These are phyloP conservation scores for Achaetomiella virescens DNA, from an alignment of 495 filamentous ascomycete genomes.

Conservation along the genomic window DNA sequence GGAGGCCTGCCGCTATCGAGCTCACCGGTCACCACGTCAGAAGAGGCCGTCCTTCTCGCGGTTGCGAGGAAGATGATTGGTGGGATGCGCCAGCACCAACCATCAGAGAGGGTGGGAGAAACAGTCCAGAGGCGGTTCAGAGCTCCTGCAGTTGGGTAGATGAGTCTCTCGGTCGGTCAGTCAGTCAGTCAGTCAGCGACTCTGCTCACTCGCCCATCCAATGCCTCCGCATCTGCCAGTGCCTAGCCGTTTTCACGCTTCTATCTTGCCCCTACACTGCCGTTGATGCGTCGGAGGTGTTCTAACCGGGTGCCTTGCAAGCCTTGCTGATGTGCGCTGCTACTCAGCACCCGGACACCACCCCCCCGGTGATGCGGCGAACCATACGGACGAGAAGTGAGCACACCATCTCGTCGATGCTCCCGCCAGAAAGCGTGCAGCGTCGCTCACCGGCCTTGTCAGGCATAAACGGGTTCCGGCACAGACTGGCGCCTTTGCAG, in stretches of 20 bases:
- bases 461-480: slow-evolving; percentile 10
- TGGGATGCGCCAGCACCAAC: slow-evolving; percentile 14
- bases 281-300: background rate
- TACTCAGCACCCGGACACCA: slow-evolving; percentile 6
- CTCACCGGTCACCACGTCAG: slow-evolving; percentile 22
- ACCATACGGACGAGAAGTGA: slow-evolving; percentile 12
- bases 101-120: slow-evolving; percentile 24
- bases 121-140: slow-evolving; percentile 8
- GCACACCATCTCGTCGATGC: slow-evolving; percentile 13
- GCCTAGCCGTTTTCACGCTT: too few species aligned
- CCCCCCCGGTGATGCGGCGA: slow-evolving; percentile 4
- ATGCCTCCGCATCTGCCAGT: too few species aligned
- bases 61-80: slow-evolving; percentile 21
- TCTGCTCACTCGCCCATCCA: too few species aligned
- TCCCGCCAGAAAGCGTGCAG: slow-evolving; percentile 7
- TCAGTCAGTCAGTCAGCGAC: too few species aligned
- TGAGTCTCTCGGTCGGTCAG: too few species aligned
- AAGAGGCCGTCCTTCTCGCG: slow-evolving; percentile 1
- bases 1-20: background rate
- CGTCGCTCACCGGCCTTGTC: slow-evolving; percentile 12
- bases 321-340: slow-evolving; percentile 10
- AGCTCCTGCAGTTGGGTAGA: slow-evolving; percentile 16
- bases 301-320: slow-evolving; percentile 4
- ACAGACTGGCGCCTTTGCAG: background rate
- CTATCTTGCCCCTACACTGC: background rate